phyloP scores from a whole-genome alignment of 192 early-diverging fungal species.

The Coemansia sp. region DNA sequence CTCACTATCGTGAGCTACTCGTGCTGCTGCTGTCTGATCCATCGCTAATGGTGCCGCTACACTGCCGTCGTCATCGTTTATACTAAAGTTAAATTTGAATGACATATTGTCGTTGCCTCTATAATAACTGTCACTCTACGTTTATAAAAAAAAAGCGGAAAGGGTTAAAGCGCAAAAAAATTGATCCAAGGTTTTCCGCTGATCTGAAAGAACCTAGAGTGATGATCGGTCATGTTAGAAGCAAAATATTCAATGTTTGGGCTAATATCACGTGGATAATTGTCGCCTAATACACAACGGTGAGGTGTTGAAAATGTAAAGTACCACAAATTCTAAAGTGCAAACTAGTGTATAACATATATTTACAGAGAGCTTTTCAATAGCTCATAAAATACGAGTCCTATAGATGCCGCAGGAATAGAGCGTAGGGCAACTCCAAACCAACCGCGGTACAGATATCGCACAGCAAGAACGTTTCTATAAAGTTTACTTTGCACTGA shows the following conservation, averaged over 20 bases:
- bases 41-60: neutral
- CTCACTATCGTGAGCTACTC: neutral
- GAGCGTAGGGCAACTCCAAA: constrained; percentile 47
- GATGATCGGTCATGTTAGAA: neutral
- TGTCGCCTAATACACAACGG: too few species aligned
- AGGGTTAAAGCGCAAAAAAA: neutral
- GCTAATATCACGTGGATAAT: constrained; percentile 6
- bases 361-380: constrained; percentile 15
- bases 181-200: too few species aligned
- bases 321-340: neutral
- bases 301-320: neutral
- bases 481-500: constrained; percentile 18
- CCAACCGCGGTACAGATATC: constrained; percentile 48
- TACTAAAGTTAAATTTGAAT: constrained; percentile 50
- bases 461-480: constrained; percentile 18
- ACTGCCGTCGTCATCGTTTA: constrained; percentile 21
- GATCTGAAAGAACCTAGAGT: too few species aligned
- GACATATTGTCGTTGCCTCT: constrained; percentile 22
- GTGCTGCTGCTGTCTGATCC: neutral
- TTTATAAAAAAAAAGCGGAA: neutral
- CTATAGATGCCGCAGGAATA: constrained; percentile 43
- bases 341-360: neutral
- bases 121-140: neutral
- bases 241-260: neutral
- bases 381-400: constrained; percentile 44